phyloP scores from a whole-genome alignment of 1,284 basidiomycete genomes.

The Ustilago trichophora region DNA sequence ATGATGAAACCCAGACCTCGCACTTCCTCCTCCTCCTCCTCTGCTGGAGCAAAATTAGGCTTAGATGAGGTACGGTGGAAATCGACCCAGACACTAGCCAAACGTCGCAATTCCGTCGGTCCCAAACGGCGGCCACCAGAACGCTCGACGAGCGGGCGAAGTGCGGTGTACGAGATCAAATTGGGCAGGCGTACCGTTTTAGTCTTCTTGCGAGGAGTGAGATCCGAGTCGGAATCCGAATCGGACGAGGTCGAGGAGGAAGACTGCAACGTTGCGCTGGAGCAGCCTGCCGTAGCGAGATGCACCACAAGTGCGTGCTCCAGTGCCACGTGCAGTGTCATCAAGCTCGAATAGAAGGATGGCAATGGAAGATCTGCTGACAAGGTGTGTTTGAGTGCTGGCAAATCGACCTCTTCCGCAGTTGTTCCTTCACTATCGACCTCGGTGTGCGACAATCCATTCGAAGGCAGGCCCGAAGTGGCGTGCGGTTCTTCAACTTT shows the following conservation, averaged over 20 bases:
- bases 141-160: slow-evolving; percentile 59
- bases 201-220: not conserved
- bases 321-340: slow-evolving; percentile 53
- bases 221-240: slow-evolving; percentile 11
- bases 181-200: slow-evolving; percentile 54
- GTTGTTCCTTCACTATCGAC: not conserved
- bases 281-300: slow-evolving; percentile 56
- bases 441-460: slow-evolving; percentile 9
- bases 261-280: slow-evolving; percentile 38
- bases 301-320: slow-evolving; percentile 62
- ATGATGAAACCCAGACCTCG: slow-evolving; percentile 56
- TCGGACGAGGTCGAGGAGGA: slow-evolving; percentile 8
- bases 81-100: slow-evolving; percentile 55
- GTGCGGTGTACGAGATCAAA: slow-evolving; percentile 51
- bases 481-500: not conserved
- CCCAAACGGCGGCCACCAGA: slow-evolving; percentile 49
- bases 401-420: slow-evolving; percentile 2
- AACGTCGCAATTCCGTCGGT: slow-evolving; percentile 43
- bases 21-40: slow-evolving; percentile 20
- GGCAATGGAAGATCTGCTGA: slow-evolving; percentile 48
- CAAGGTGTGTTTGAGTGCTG: slow-evolving; percentile 16
- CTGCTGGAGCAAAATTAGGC: no score
- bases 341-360: slow-evolving; percentile 41
- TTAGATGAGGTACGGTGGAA: slow-evolving; percentile 13
- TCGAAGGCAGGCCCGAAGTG: no score